Percentiles rank a stretch among this genome's conserved stretches.
phyloP scores from a whole-genome alignment of 2,329 filamentous ascomycete genomes.

The Microascus cirrosus region DNA sequence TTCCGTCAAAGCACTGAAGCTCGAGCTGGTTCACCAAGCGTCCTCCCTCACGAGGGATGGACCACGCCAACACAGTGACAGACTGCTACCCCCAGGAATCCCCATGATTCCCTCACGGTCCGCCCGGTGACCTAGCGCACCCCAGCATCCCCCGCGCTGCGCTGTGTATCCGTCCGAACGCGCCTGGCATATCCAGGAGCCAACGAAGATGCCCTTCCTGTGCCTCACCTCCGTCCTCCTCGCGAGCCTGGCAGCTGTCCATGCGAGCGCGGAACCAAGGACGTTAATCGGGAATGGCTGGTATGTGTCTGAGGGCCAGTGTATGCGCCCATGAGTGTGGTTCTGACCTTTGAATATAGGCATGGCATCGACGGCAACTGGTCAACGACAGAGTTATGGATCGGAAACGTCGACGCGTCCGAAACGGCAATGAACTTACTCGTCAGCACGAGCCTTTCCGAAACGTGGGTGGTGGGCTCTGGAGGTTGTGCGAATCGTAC shows the following conservation, averaged over 20 bases:
- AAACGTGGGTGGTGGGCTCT: constrained; percentile 57
- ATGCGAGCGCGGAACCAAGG: constrained; percentile 3
- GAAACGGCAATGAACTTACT: constrained; percentile 25
- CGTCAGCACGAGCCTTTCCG: constrained; percentile 57
- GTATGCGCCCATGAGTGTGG: background rate
- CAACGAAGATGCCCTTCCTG: background rate
- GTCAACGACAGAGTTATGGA: constrained; percentile 55
- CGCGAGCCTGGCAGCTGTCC: background rate
- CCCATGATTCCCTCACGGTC: background rate
- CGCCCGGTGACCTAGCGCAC: constrained; percentile 4
- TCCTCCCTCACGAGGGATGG: background rate
- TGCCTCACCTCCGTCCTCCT: background rate
- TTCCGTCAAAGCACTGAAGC: background rate
- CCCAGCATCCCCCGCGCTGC: background rate
- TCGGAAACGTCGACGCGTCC: constrained; percentile 29
- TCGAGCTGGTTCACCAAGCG: background rate
- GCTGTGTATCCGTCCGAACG: background rate
- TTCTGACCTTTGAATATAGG: constrained; percentile 23
- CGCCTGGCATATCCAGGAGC: background rate
- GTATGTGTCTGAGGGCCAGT: background rate
- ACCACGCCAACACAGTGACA: background rate
- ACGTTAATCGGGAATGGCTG: constrained; percentile 2
- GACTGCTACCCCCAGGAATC: background rate
- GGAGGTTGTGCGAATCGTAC: constrained; percentile 41
- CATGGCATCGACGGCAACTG: constrained; percentile 58